Percentiles rank a stretch among this genome's conserved stretches.
Conservation (phyloP, 163 green algal genomes). For the Prototheca cutis region DNA sequence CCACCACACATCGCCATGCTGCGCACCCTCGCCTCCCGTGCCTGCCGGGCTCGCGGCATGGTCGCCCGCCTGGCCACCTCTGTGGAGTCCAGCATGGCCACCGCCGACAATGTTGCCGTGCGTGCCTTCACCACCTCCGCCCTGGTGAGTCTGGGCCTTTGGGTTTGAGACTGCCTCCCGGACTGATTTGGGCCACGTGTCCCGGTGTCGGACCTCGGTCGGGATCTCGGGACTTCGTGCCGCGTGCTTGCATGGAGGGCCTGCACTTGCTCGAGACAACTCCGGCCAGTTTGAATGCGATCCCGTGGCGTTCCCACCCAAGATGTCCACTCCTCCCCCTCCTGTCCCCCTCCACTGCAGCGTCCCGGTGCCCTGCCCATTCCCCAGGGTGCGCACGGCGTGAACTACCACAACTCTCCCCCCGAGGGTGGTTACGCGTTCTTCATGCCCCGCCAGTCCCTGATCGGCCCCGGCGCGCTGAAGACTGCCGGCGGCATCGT, state of each 20-base stretch:
- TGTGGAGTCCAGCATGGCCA: not conserved
- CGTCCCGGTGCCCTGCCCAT: not conserved
- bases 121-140: not conserved
- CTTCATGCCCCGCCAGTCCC: constrained; percentile 24
- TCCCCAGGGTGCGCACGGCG: constrained; percentile 2
- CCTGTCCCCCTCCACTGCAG: no score
- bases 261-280: no score
- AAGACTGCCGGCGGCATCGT: constrained; percentile 9
- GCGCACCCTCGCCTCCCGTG: not conserved
- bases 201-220: no score
- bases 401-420: constrained; percentile 20
- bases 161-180: no score
- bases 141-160: not conserved
- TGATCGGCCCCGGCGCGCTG: constrained; percentile 21
- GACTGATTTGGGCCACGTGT: no score
- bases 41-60: not conserved
- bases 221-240: no score
- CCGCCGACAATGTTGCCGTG: not conserved
- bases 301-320: not conserved
- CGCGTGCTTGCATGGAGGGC: no score
- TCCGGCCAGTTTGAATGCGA: no score
- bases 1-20: not conserved
- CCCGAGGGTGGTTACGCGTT: constrained; percentile 20
- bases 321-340: not conserved
- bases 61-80: not conserved